Evolutionary conservation across 2,329 filamentous ascomycete species (phyloP).

Genomic region (Grosmannia clavigera): DNA sequence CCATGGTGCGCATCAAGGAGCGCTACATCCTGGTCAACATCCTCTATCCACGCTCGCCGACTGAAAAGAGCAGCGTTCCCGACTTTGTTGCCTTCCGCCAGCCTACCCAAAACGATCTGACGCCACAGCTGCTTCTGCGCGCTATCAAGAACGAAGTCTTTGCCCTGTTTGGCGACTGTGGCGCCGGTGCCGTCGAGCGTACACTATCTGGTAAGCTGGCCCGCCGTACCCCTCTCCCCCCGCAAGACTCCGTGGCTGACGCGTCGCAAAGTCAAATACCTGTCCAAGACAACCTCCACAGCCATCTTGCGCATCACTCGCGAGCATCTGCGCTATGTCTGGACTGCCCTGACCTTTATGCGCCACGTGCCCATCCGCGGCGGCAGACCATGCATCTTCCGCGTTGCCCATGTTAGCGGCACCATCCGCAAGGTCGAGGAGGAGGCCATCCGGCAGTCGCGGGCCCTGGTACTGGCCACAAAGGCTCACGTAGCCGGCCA

Average conservation of each 20-base stretch:
- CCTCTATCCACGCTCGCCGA: slow-evolving; percentile 57
- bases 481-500: slow-evolving; percentile 35
- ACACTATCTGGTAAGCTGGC: slow-evolving; percentile 49
- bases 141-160: slow-evolving; percentile 59
- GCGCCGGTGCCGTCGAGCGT: slow-evolving; percentile 59
- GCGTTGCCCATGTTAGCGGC: slow-evolving; percentile 77
- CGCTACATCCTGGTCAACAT: slow-evolving; percentile 93
- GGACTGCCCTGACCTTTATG: slow-evolving; percentile 79
- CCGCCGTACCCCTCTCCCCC: neutral
- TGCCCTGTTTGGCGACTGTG: slow-evolving; percentile 78
- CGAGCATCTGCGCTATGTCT: slow-evolving; percentile 73
- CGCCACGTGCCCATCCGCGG: slow-evolving; percentile 50
- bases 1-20: slow-evolving; percentile 92
- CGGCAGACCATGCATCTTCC: slow-evolving; percentile 60
- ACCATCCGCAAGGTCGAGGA: slow-evolving; percentile 89
- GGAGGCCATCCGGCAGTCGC: slow-evolving; percentile 71
- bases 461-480: slow-evolving; percentile 56
- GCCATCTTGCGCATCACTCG: slow-evolving; percentile 80
- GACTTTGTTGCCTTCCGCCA: slow-evolving; percentile 63
- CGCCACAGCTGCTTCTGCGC: slow-evolving; percentile 50
- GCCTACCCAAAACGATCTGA: slow-evolving; percentile 63
- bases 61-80: slow-evolving; percentile 25
- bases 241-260: neutral
- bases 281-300: slow-evolving; percentile 84
- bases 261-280: slow-evolving; percentile 63